phyloP scores from a whole-genome alignment of 306 rosid species.

The Prunus dulcis region DNA sequence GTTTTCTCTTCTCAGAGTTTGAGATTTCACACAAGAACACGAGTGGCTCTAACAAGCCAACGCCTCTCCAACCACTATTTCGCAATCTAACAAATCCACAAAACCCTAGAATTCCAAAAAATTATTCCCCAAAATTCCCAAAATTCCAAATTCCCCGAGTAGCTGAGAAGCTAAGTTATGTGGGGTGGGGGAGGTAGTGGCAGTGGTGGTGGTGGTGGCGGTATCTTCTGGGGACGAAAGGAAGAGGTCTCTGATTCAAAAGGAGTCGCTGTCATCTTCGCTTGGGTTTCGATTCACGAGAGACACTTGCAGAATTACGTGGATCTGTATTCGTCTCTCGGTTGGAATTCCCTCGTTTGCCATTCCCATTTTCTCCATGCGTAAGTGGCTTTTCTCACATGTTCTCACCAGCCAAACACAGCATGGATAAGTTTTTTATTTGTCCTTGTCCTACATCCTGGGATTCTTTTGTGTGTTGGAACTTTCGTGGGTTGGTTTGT shows the following conservation, averaged over 20 bases:
- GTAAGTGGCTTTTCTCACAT: constrained; percentile 33
- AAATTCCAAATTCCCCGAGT: background rate
- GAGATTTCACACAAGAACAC: background rate
- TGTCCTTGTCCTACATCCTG: background rate
- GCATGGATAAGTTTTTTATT: background rate
- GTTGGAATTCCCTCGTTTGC: constrained; percentile 88
- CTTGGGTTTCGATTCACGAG: constrained; percentile 84
- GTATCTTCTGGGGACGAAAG: constrained; percentile 77
- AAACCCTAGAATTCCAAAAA: background rate
- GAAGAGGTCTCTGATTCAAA: constrained; percentile 47
- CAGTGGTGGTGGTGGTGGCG: constrained; percentile 31
- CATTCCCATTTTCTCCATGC: constrained; percentile 75
- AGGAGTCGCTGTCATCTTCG: constrained; percentile 77
- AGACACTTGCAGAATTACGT: constrained; percentile 46
- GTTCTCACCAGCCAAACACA: background rate
- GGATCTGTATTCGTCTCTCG: constrained; percentile 66
- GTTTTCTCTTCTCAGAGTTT: background rate
- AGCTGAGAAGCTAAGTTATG: constrained; percentile 42
- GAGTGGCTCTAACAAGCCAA: constrained; percentile 18
- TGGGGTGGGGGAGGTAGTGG: constrained; percentile 6
- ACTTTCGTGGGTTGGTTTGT: background rate
- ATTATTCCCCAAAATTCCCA: background rate
- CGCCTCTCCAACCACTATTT: background rate
- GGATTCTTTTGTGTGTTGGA: background rate
- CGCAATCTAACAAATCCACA: background rate